Conservation (phyloP, 2,329 filamentous ascomycete species). For the Delphinella strobiligena region DNA sequence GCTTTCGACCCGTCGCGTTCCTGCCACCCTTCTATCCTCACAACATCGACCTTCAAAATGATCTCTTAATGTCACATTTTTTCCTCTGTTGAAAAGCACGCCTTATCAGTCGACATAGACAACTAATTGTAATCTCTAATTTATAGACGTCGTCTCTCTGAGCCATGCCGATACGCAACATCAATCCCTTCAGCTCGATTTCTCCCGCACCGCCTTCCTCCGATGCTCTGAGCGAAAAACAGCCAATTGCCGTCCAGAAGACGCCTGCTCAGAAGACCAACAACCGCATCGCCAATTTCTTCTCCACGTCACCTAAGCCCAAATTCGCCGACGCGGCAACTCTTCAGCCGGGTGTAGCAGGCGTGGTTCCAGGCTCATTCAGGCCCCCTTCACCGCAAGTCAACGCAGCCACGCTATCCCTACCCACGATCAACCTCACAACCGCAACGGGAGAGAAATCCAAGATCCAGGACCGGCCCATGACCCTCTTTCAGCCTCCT, state of each 20-base stretch:
- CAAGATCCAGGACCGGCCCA: conserved; percentile 59
- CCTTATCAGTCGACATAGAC: not conserved
- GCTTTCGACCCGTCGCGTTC: not conserved
- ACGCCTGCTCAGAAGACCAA: conserved; percentile 11
- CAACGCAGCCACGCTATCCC: conserved; percentile 58
- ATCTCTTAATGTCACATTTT: too few relatives aligned
- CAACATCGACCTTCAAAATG: too few relatives aligned
- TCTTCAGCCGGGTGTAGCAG: conserved; percentile 29
- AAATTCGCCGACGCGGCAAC: conserved; percentile 26
- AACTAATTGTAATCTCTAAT: conserved; percentile 8
- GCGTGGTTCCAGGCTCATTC: conserved; percentile 46
- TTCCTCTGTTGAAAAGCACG: too few relatives aligned
- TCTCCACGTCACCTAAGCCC: conserved; percentile 15
- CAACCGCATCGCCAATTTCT: conserved; percentile 16
- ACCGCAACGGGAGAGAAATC: conserved; percentile 68
- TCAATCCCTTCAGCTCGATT: conserved; percentile 45
- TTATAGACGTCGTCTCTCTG: conserved; percentile 12
- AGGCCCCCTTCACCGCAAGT: conserved; percentile 53
- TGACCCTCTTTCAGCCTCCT: conserved; percentile 78
- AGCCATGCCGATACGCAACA: conserved; percentile 52
- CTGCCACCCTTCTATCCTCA: not conserved
- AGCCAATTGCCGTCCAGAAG: conserved; percentile 22
- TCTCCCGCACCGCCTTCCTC: conserved; percentile 36
- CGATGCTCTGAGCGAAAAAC: conserved; percentile 43
- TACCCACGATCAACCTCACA: conserved; percentile 86